phyloP scores from a whole-genome alignment of 305 asterid species.

The Ajuga reptans region DNA sequence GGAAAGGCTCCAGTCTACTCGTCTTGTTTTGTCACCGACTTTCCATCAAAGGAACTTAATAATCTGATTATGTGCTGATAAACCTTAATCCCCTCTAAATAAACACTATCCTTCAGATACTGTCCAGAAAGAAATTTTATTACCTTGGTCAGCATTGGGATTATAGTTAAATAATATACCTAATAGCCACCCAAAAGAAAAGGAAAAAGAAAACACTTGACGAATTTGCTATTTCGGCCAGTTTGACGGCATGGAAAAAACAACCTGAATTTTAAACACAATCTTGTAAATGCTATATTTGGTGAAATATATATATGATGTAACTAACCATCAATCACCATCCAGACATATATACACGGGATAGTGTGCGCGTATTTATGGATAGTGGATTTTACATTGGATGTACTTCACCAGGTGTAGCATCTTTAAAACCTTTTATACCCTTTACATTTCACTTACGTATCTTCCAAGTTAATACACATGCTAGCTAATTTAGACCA shows the following conservation, averaged over 20 bases:
- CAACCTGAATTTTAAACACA: neutral
- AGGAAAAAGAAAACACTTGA: neutral
- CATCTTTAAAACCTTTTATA: neutral
- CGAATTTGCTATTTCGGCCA: neutral
- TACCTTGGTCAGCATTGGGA: neutral
- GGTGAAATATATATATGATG: neutral
- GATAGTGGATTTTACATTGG: neutral
- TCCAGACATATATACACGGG: neutral
- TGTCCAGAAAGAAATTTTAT: slow-evolving; percentile 25
- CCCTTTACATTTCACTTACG: neutral
- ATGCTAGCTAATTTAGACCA: neutral
- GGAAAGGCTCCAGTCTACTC: neutral
- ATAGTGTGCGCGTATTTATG: neutral
- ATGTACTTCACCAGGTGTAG: neutral
- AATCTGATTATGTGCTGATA: slow-evolving; percentile 67
- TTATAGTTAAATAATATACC: neutral
- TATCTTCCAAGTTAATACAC: neutral
- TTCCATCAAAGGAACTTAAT: slow-evolving; percentile 52
- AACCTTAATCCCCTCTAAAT: slow-evolving; percentile 67
- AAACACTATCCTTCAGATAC: slow-evolving; percentile 62
- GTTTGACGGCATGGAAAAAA: neutral
- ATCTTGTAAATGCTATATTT: neutral
- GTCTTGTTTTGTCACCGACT: slow-evolving; percentile 10
- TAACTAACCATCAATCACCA: too few species aligned
- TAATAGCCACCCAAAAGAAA: neutral